These are phyloP conservation scores for Pholiota molesta DNA, from an alignment of 768 basidiomycete genomes.

Conservation along the genomic window DNA sequence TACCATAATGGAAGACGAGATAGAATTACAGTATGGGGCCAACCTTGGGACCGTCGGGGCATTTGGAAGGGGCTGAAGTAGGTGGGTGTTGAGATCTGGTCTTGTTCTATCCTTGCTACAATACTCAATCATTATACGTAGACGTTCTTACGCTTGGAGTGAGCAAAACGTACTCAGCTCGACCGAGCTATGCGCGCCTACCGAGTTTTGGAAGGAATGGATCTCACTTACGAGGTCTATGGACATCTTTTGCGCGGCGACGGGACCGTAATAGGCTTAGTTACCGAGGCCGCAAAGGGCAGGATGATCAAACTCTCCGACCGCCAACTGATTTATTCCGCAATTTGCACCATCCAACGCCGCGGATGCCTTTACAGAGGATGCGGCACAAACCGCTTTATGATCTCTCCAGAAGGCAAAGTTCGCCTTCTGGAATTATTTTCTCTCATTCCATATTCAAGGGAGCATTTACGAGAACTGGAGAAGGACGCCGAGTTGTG, in stretches of 20 bases:
- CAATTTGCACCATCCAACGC: background rate
- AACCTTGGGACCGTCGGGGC: slow-evolving; percentile 4
- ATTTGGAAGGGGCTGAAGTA: slow-evolving; percentile 3
- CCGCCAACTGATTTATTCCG: background rate
- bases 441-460: background rate
- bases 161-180: slow-evolving; percentile 1
- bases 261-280: slow-evolving; percentile 1
- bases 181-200: slow-evolving; percentile 5
- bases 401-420: slow-evolving; percentile 8
- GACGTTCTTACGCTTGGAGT: slow-evolving; percentile 3
- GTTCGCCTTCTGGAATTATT: slow-evolving; percentile 1
- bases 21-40: slow-evolving; percentile 7
- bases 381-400: background rate
- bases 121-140: background rate
- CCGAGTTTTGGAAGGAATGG: background rate
- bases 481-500: background rate
- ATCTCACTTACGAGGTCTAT: slow-evolving; percentile 5
- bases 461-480: background rate
- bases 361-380: background rate
- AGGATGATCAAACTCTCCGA: slow-evolving; percentile 3
- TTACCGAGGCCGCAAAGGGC: slow-evolving; percentile 5
- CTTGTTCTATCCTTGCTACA: background rate
- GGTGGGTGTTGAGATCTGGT: background rate
- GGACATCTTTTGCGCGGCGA: slow-evolving; percentile 2
- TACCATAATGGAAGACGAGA: slow-evolving; percentile 4